Evolutionary conservation across 495 filamentous ascomycete genomes (phyloP).

Genomic region (Pyrenopolyporus hunteri): DNA sequence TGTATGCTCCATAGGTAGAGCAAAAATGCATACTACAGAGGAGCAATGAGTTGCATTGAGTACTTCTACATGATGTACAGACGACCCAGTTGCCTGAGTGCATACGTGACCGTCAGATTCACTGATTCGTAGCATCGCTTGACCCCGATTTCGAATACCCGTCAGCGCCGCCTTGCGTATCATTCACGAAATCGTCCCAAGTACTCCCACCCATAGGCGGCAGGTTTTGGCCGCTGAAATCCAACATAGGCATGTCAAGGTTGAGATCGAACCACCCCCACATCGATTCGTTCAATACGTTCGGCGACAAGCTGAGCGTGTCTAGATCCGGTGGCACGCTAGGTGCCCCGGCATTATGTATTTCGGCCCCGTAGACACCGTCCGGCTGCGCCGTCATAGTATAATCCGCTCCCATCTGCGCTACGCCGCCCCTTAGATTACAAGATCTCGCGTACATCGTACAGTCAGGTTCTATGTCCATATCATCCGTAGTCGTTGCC

Average conservation of each 20-base stretch:
- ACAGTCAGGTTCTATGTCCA: neutral
- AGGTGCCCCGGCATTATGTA: slow-evolving; percentile 3
- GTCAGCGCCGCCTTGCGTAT: slow-evolving; percentile 34
- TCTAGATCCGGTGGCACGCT: slow-evolving; percentile 11
- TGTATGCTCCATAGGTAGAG: slow-evolving; percentile 45
- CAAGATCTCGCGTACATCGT: slow-evolving; percentile 2
- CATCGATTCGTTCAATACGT: slow-evolving; percentile 21
- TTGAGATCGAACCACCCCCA: slow-evolving; percentile 33
- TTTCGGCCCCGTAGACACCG: slow-evolving; percentile 11
- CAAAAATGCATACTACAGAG: slow-evolving; percentile 28
- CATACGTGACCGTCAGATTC: slow-evolving; percentile 1
- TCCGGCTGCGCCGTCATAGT: slow-evolving; percentile 2
- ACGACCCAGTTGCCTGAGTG: neutral
- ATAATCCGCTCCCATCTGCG: neutral
- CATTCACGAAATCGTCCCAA: slow-evolving; percentile 45
- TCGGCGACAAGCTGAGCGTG: slow-evolving; percentile 20
- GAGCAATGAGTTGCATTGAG: slow-evolving; percentile 12
- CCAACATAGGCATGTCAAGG: slow-evolving; percentile 29
- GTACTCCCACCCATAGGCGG: slow-evolving; percentile 41
- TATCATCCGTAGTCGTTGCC: neutral
- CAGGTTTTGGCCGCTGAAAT: slow-evolving; percentile 2
- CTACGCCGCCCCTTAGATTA: neutral
- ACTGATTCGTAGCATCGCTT: slow-evolving; percentile 22
- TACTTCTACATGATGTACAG: slow-evolving; percentile 16
- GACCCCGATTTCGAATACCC: slow-evolving; percentile 28